Conservation (phyloP, 2,329 filamentous ascomycete genomes). For the Leptographium procerum region DNA sequence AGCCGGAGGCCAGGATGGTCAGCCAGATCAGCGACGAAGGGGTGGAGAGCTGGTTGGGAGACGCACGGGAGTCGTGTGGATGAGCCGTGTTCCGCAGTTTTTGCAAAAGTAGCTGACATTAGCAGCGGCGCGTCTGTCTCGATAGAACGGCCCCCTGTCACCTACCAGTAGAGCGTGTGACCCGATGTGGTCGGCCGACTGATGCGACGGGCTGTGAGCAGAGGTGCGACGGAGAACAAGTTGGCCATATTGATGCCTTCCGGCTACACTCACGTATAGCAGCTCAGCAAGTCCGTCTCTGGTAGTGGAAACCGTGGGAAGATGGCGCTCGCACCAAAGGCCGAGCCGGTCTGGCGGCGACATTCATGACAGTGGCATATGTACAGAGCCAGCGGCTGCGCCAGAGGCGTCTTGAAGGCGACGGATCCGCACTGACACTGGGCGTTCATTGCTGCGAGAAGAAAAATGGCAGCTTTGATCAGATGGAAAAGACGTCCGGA, state of each 20-base stretch:
- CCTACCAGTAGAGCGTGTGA: conserved; percentile 45
- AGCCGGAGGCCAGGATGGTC: background rate
- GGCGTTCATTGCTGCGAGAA: conserved; percentile 11
- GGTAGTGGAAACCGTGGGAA: conserved; percentile 56
- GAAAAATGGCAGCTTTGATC: conserved; percentile 18
- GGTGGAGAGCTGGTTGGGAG: too few relatives aligned
- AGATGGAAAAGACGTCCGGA: background rate
- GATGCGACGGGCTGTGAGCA: background rate
- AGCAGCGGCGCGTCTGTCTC: background rate
- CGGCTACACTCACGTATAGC: conserved; percentile 36
- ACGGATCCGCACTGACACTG: conserved; percentile 14
- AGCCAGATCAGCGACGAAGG: background rate
- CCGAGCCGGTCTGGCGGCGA: conserved; percentile 19
- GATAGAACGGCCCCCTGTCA: background rate
- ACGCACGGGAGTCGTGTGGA: conserved; percentile 46
- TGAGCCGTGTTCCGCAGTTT: conserved; percentile 51
- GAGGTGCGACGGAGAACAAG: background rate
- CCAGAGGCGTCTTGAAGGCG: conserved; percentile 12
- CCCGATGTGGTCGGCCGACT: conserved; percentile 48
- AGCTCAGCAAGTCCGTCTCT: conserved; percentile 33
- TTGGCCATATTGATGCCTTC: background rate
- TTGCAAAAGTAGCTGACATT: conserved; percentile 50
- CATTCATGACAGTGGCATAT: conserved; percentile 15
- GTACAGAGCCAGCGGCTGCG: conserved; percentile 13
- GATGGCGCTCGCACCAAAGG: conserved; percentile 58